Percentiles rank a stretch among this genome's conserved stretches.
Evolutionary conservation across 345 rosid genomes (phyloP).

Genomic region (Trapa incisa): DNA sequence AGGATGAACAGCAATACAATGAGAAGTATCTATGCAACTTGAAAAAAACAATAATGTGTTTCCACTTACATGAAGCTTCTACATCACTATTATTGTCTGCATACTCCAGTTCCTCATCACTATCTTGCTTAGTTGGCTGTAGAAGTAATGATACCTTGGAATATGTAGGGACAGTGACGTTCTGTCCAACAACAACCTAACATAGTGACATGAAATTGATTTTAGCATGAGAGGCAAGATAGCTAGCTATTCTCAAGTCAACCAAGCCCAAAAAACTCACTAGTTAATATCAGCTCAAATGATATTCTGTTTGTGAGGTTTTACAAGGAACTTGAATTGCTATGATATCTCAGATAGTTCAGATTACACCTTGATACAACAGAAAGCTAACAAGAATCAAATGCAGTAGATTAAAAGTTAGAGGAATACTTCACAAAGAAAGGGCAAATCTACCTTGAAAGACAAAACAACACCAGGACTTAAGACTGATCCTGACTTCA

Average conservation of each 20-base stretch:
- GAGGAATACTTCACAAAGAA: neutral
- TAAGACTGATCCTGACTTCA: slow-evolving; percentile 68
- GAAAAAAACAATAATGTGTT: slow-evolving; percentile 3
- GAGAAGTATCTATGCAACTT: neutral
- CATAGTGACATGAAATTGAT: neutral
- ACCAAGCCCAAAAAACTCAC: neutral
- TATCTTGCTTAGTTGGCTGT: slow-evolving; percentile 69
- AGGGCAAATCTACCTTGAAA: slow-evolving; percentile 39
- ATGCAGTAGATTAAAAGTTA: neutral
- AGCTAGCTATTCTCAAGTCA: neutral
- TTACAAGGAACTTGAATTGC: neutral
- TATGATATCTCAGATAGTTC: neutral
- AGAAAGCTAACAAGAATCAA: neutral
- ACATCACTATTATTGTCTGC: slow-evolving; percentile 63
- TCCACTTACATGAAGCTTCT: slow-evolving; percentile 35
- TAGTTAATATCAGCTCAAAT: neutral
- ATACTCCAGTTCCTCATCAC: slow-evolving; percentile 94
- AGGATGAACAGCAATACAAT: neutral
- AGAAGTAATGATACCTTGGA: slow-evolving; percentile 71
- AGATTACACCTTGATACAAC: neutral
- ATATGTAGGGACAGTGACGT: slow-evolving; percentile 65
- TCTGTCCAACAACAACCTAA: slow-evolving; percentile 78
- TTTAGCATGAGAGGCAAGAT: neutral
- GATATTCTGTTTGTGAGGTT: neutral
- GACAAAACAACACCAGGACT: slow-evolving; percentile 82